Conservation (phyloP, 352 stramenopile genomes). For the Phytophthora citricola region DNA sequence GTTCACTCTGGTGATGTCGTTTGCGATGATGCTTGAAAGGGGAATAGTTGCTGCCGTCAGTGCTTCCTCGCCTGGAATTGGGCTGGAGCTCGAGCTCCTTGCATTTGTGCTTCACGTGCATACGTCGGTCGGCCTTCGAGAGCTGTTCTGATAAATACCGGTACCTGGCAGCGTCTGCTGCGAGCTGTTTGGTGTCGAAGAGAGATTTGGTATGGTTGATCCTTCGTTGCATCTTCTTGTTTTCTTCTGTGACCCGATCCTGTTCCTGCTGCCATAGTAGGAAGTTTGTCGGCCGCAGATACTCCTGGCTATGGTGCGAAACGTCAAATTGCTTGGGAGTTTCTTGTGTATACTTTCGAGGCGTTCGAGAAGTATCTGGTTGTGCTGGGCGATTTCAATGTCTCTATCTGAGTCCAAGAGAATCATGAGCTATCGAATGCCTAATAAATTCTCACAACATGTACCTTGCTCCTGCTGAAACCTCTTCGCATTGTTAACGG, state of each 20-base stretch:
- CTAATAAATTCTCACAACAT: not conserved
- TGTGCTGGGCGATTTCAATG: constrained; percentile 56
- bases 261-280: constrained; percentile 41
- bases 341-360: constrained; percentile 66
- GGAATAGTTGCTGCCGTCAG: not conserved
- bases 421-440: not conserved
- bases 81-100: constrained; percentile 25
- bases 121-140: constrained; percentile 54
- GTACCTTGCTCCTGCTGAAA: constrained; percentile 67
- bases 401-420: constrained; percentile 48
- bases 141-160: constrained; percentile 64
- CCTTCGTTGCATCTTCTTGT: constrained; percentile 50
- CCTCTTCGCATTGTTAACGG: constrained; percentile 60
- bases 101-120: constrained; percentile 52
- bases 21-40: constrained; percentile 19
- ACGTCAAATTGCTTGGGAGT: constrained; percentile 66
- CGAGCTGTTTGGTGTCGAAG: constrained; percentile 59
- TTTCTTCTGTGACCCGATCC: constrained; percentile 57
- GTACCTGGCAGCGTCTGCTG: constrained; percentile 48
- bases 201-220: constrained; percentile 48
- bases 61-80: constrained; percentile 6
- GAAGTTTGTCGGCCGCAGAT: constrained; percentile 48
- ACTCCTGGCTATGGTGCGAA: constrained; percentile 54
- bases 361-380: constrained; percentile 50
- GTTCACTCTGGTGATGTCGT: constrained; percentile 7